Base-by-base conservation (phyloP, 768 basidiomycete species). In the Auriscalpium vulgare region DNA sequence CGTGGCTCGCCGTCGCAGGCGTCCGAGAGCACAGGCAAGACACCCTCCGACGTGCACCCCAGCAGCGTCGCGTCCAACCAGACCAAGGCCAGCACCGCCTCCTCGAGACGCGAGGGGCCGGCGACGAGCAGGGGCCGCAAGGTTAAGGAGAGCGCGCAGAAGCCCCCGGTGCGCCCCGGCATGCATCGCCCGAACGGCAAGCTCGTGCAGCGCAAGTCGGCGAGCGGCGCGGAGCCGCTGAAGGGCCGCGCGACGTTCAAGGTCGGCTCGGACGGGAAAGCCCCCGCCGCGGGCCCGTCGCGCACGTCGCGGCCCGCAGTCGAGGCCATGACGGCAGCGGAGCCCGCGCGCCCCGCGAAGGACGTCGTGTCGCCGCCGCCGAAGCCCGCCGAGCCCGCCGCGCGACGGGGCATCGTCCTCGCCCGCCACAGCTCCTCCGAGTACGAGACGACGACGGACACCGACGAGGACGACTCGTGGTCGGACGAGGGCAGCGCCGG, bases 381-480 rank as follows among this genome's bases (percentile, higher is more conserved):
- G 21, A 21, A 21, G 21, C 21, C 21, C 21, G 21, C 2, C 21
- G 21, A 21, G 21, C 21, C 21, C 21, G 21, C 21, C 21, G 2
- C 1, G 21, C 21, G 56, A 19, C 64, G 68, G 10, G 66, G 66
- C 37, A 66, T 61, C 17, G 78, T 84, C 44, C 76, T 83, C 47
- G 65, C 84, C 14, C 71, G 73, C 0, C 78, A 65, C 43, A 70
- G 67, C 6, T 78, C 77, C 2, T 78, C 77, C 47, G 78, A 81
- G 29, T 79, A 68, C 54, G 77, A 78, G 60, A 78, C 81, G 3
- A 80, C 78, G 35, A 83, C 71, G 14, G 77, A 58, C 47, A 56
- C 78, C 56, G 80, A 78, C 48, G 79, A 78, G 44, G 81, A 74
- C 47, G 69, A 68, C 19, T 87, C 85, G 85, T 79, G 78, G 44